Conservation (phyloP, 2,329 filamentous ascomycete genomes). For the Thielaviopsis punctulata region DNA sequence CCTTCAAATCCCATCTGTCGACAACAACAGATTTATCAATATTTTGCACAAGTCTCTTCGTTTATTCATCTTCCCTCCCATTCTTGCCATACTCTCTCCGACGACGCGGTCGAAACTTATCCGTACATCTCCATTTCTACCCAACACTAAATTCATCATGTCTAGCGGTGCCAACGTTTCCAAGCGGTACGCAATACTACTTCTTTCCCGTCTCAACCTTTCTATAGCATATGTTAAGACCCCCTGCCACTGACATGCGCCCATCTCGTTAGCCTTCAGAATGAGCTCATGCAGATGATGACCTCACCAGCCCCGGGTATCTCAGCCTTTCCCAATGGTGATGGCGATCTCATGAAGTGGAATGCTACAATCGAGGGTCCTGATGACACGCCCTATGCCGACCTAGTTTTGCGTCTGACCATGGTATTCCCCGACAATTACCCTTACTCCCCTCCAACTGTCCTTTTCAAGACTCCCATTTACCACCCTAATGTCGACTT, state of each 20-base stretch:
- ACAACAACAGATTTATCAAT: too few relatives aligned
- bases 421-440: constrained; percentile 87
- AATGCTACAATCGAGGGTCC: constrained; percentile 87
- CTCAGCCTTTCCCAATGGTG: constrained; percentile 81
- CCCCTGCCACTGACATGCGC: background rate
- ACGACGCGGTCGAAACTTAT: background rate
- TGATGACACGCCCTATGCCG: constrained; percentile 76
- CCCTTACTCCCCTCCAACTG: constrained; percentile 76
- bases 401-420: constrained; percentile 77
- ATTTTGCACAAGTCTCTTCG: background rate
- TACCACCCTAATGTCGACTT: constrained; percentile 99
- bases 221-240: constrained; percentile 2
- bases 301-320: constrained; percentile 82
- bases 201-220: constrained; percentile 5
- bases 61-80: background rate
- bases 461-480: constrained; percentile 95
- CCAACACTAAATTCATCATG: background rate
- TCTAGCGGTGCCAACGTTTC: constrained; percentile 30
- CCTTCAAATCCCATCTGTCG: background rate
- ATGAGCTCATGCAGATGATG: constrained; percentile 97
- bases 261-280: constrained; percentile 53
- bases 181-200: constrained; percentile 42
- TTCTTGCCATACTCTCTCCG: background rate
- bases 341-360: constrained; percentile 84
- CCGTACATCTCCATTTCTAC: background rate